Evolutionary conservation across 73 alveolate species (phyloP).

Genomic region (Durusdinium trenchii): DNA sequence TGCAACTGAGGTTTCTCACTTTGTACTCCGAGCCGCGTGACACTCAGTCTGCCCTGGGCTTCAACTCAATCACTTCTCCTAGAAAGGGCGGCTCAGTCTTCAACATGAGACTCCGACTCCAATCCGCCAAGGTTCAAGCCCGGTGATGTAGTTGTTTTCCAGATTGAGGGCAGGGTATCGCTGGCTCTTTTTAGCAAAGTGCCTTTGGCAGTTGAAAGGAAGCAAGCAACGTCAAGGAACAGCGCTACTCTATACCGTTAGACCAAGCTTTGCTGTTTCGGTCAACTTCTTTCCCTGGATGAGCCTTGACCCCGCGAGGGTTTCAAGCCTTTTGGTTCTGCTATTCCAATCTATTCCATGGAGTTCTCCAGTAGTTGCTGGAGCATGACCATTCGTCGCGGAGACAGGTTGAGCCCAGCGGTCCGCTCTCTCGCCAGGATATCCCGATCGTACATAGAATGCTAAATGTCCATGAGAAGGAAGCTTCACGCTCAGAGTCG

Average conservation of each 20-base stretch:
- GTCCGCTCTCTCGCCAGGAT: constrained; percentile 43
- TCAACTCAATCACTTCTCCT: background rate
- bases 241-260: too few species aligned
- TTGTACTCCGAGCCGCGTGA: constrained; percentile 49
- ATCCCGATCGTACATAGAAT: constrained; percentile 98
- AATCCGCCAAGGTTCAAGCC: constrained; percentile 53
- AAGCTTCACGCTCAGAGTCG: background rate
- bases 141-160: constrained; percentile 98
- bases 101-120: too few species aligned
- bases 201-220: background rate
- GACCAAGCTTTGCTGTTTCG: too few species aligned
- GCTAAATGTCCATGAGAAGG: constrained; percentile 60
- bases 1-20: constrained; percentile 51
- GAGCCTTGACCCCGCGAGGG: too few species aligned
- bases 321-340: too few species aligned
- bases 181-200: background rate
- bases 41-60: background rate
- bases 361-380: too few species aligned
- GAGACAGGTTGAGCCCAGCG: too few species aligned
- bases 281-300: too few species aligned
- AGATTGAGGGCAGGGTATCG: constrained; percentile 96
- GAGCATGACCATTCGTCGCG: too few species aligned
- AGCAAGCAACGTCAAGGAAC: too few species aligned
- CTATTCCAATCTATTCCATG: too few species aligned
- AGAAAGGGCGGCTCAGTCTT: background rate